phyloP scores from a whole-genome alignment of 1,139 yeast species.

The Pichia terricola region DNA sequence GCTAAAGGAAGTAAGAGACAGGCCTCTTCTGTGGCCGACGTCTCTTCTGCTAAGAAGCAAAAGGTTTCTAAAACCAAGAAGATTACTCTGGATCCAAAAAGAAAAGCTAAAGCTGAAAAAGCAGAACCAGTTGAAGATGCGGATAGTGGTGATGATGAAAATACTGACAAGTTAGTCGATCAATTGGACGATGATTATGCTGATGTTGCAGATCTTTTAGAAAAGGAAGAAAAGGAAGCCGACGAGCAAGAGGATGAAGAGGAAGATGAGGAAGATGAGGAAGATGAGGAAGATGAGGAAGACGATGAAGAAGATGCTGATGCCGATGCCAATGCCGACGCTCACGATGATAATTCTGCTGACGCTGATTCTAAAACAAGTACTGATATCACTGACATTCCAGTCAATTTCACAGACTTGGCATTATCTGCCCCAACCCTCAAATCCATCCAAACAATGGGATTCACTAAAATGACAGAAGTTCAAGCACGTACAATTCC shows the following conservation, averaged over 20 bases:
- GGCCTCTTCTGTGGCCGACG: too few relatives aligned
- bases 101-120: not conserved
- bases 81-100: constrained; percentile 8
- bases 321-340: constrained; percentile 24
- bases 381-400: constrained; percentile 13
- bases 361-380: constrained; percentile 24
- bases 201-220: constrained; percentile 44
- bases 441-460: constrained; percentile 76
- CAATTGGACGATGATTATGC: constrained; percentile 44
- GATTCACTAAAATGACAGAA: constrained; percentile 80
- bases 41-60: too few relatives aligned
- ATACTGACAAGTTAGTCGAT: constrained; percentile 37
- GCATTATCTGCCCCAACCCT: constrained; percentile 73
- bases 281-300: constrained; percentile 26
- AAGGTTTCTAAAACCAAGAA: not conserved
- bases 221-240: constrained; percentile 28
- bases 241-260: constrained; percentile 26
- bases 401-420: constrained; percentile 33
- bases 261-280: constrained; percentile 26
- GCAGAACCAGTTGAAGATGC: not conserved
- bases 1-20: too few relatives aligned
- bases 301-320: constrained; percentile 25
- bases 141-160: constrained; percentile 23
- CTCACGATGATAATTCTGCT: constrained; percentile 22
- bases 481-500: constrained; percentile 95